phyloP scores from a whole-genome alignment of 1,284 basidiomycete genomes.

The Vanrija sp. region DNA sequence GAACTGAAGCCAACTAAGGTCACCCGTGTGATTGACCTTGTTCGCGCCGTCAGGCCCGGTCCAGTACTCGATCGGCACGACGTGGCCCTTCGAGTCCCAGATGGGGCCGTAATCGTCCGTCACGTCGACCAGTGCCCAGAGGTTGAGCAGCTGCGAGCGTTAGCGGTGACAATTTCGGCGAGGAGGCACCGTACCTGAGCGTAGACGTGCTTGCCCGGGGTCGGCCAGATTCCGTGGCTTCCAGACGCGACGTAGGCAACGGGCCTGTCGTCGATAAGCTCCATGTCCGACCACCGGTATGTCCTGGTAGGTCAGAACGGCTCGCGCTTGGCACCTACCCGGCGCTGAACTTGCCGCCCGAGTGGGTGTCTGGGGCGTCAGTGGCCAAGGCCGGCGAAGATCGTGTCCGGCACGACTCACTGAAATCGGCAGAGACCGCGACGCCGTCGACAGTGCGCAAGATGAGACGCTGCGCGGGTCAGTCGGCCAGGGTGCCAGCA shows the following conservation, averaged over 20 bases:
- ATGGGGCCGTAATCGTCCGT: slow-evolving; percentile 41
- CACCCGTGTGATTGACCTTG: slow-evolving; percentile 23
- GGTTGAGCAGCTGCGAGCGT: slow-evolving; percentile 17
- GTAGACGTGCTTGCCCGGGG: slow-evolving; percentile 40
- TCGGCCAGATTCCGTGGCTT: slow-evolving; percentile 44
- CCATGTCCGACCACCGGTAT: slow-evolving; percentile 39
- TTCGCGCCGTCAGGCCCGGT: slow-evolving; percentile 18
- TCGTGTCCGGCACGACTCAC: slow-evolving; percentile 16
- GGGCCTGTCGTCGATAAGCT: slow-evolving; percentile 30
- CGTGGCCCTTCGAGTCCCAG: slow-evolving; percentile 41
- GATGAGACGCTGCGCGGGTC: slow-evolving; percentile 21
- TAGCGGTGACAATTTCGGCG: slow-evolving; percentile 27
- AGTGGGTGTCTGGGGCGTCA: slow-evolving; percentile 29
- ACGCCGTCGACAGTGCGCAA: slow-evolving; percentile 41
- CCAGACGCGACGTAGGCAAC: slow-evolving; percentile 43
- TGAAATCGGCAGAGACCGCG: slow-evolving; percentile 39
- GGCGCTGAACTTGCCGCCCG: slow-evolving; percentile 33
- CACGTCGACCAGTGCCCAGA: slow-evolving; percentile 39
- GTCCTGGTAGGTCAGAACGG: slow-evolving; percentile 10
- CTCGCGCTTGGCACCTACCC: slow-evolving; percentile 2
- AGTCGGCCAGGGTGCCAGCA: slow-evolving; percentile 1
- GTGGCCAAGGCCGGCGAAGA: neutral
- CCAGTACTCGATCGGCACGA: slow-evolving; percentile 40
- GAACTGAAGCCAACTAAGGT: slow-evolving; percentile 40
- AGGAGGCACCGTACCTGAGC: slow-evolving; percentile 25